Conservation (phyloP, 169 alveolate species). For the Cryptosporidium ryanae region DNA sequence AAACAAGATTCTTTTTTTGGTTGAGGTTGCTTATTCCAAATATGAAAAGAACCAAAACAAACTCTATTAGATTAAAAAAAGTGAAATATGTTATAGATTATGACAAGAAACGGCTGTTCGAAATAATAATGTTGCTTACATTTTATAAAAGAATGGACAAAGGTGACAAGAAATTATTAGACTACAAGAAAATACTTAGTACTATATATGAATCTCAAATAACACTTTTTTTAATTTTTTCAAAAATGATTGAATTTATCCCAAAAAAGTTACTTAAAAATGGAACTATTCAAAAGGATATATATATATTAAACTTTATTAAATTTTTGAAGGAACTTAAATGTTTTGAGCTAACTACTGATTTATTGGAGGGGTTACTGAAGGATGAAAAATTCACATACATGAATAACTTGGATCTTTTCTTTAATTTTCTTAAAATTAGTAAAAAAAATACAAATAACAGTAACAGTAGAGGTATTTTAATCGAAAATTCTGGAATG, state of each 20-base stretch:
- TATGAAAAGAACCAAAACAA: neutral
- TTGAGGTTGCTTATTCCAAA: constrained; percentile 35
- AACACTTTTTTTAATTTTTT: constrained; percentile 17
- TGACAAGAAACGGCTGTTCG: neutral
- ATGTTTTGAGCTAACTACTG: constrained; percentile 30
- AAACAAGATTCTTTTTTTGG: constrained; percentile 36
- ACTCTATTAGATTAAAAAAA: neutral
- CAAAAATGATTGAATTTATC: constrained; percentile 14
- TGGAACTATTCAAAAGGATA: neutral
- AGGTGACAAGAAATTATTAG: neutral
- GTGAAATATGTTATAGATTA: neutral
- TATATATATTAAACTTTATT: neutral
- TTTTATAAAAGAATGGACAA: constrained; percentile 43
- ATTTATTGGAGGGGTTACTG: neutral
- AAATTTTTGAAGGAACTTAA: constrained; percentile 12
- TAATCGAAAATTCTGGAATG: constrained; percentile 34
- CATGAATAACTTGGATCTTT: neutral
- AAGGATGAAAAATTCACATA: neutral
- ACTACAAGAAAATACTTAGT: constrained; percentile 7
- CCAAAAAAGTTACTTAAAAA: constrained; percentile 10
- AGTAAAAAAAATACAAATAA: neutral
- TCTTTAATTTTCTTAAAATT: constrained; percentile 2
- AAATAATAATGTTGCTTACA: constrained; percentile 33
- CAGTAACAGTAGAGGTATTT: neutral
- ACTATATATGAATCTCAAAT: neutral